Evolutionary conservation across 2,329 filamentous ascomycete species (phyloP).

Genomic region (Zarea fungicola): DNA sequence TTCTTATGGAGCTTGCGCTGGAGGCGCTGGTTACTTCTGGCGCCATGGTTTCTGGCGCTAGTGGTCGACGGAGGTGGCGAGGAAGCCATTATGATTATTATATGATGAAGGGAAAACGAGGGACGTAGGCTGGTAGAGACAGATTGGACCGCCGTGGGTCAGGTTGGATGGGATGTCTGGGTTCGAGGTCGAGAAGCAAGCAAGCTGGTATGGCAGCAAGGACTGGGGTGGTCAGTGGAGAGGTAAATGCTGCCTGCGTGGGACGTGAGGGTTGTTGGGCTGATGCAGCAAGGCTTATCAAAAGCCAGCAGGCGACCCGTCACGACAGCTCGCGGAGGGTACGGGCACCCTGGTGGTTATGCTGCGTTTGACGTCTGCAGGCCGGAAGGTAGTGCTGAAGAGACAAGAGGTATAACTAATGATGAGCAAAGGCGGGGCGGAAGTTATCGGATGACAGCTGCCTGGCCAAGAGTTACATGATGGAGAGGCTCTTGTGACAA

Average conservation of each 20-base stretch:
- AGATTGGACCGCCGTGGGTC: background rate
- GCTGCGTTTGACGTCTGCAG: background rate
- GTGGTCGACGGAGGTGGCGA: conserved; percentile 14
- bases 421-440: conserved; percentile 2
- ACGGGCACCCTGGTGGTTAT: conserved; percentile 1
- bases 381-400: background rate
- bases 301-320: background rate
- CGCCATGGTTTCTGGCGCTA: conserved; percentile 29
- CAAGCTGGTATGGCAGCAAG: background rate
- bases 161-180: background rate
- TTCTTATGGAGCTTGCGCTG: conserved; percentile 42
- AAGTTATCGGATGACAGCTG: conserved; percentile 11
- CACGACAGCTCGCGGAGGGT: background rate
- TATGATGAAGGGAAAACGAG: background rate
- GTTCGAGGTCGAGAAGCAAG: background rate
- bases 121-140: background rate
- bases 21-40: conserved; percentile 33
- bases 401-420: background rate
- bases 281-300: background rate
- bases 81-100: conserved; percentile 8
- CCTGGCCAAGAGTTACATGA: conserved; percentile 4
- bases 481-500: conserved; percentile 12
- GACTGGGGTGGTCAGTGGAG: conserved; percentile 4
- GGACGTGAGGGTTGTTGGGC: too few relatives aligned
- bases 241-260: conserved; percentile 5